Evolutionary conservation across 129 eudicot species (phyloP), one percentile per base, ranked within the genome.

Genomic region (Centella asiatica): DNA sequence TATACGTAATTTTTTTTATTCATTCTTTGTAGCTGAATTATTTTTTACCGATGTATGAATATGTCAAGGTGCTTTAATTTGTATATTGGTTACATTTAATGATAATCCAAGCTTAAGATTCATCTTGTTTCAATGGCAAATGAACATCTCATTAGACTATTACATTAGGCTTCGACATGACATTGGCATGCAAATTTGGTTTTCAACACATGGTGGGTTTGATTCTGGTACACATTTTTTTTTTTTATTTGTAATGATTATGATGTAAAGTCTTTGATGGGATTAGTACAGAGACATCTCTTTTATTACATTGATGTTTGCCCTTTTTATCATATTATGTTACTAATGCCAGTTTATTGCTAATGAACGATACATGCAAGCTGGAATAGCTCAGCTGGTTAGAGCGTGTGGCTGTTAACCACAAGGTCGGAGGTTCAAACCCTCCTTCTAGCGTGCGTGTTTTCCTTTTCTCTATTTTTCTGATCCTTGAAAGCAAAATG

Each of bases 361-460:
- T 10, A 0, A 1, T 1, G 0, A 0, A 0, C 17, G 1, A 6
- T 0, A 0, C 27, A 9, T n/a, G 8, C 4, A 1, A 44, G 62
- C 62, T 56, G 62, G 62, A 90, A 86, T 86, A 83, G 95, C 94
- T 86, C 94, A 90, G 97, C 78, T 90, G 97, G 97, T 72, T 90
- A 86, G 97, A 90, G 97, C 95, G 87, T 90, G 95, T 90, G 97
- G 95, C 93, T 83, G 93, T 90, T 90, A 86, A 90, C 97, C 97
- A 90, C 97, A 90, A 90, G 97, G 94, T 90, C 97, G 94, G 93
- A 90, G 95, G 95, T 90, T 90, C 95, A 49, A 86, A 37, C 95
- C 63, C 63, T 58, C 63, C 63, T 58, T 58, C 46, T 58, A 58
- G 63, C 47, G 47, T 4, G 6, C 4, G n/a, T 56, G 29, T 54